Base-by-base conservation (phyloP, 2,329 filamentous ascomycete species). In the Neodidymelliopsis sp. region DNA sequence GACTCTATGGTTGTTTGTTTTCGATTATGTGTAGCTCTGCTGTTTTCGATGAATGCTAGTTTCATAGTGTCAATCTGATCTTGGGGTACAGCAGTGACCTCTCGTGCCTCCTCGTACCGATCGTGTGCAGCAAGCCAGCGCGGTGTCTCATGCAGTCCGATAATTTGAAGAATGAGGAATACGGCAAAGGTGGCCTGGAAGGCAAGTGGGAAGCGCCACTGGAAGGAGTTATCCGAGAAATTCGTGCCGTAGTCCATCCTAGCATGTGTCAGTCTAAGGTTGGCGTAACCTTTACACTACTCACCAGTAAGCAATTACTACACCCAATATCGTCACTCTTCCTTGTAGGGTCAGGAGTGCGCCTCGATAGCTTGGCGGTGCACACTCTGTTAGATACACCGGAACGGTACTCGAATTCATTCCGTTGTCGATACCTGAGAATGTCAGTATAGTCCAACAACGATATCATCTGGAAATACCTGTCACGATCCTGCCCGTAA, bases 341-440 rank as follows among this genome's bases (percentile, higher is more conserved):
- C 76, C 76, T 44, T 77, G 77, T 2, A 80, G 77, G 15, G 79
- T 79, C 29, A 83, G 77, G 18, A 81, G 65, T 36, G 75, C 67
- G 23, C 81, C 81, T 23, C 80, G 75, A 33, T 48, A 47, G 16
- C 15, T 19, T 11, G 34, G 18, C 11, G 38, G 44, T 9, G 44
- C 52, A 40, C 42, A 50, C 39, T 55, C 52, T 11, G 52, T 47
- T 4, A 45, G 39, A 19, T 51, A 55, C 2, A 47, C 41, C 6
- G 47, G 52, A 10, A 37, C 47, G 4, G 47, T 55, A 7, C 42
- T 44, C 1, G 47, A 45, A 22, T 68, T 66, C 30, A 70, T 55
- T 4, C 60, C 60, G 39, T 69, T 71, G 6, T 65, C 67, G 6
- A 71, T 59, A 10, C n/a, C n/a, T n/a, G n/a, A n/a, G n/a, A n/a